Conservation (phyloP, 2,329 filamentous ascomycete species). For the Microdochium nivale region DNA sequence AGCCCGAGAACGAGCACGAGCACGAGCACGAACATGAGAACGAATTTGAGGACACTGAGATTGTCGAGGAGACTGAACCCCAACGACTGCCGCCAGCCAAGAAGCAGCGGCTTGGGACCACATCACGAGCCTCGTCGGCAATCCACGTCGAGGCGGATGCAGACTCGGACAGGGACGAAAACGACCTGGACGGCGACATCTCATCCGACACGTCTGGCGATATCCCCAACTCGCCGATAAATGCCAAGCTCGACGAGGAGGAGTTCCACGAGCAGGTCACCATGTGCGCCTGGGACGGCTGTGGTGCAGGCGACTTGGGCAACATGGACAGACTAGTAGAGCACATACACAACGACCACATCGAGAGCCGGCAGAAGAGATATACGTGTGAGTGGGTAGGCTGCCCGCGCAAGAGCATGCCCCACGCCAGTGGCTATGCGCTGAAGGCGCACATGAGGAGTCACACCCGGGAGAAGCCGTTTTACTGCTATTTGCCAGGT, state of each 20-base stretch:
- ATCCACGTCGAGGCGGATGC: constrained; percentile 38
- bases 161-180: constrained; percentile 26
- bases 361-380: constrained; percentile 87
- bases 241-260: constrained; percentile 63
- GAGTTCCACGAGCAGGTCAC: constrained; percentile 72
- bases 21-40: constrained; percentile 1
- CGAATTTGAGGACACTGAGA: constrained; percentile 16
- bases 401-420: constrained; percentile 78
- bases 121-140: constrained; percentile 35
- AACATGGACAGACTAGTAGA: constrained; percentile 78
- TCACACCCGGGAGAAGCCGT: constrained; percentile 96
- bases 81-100: constrained; percentile 20
- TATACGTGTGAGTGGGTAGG: constrained; percentile 98
- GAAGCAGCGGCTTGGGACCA: constrained; percentile 24
- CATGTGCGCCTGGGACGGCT: constrained; percentile 70
- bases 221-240: constrained; percentile 61
- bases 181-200: constrained; percentile 54
- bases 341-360: constrained; percentile 88
- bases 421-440: constrained; percentile 92
- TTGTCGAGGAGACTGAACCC: constrained; percentile 15
- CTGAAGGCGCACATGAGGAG: constrained; percentile 96
- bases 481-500: constrained; percentile 94
- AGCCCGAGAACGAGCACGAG: constrained; percentile 2
- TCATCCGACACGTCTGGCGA: constrained; percentile 88
- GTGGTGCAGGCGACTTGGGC: constrained; percentile 58